Evolutionary conservation across 2,329 filamentous ascomycete genomes (phyloP), one percentile per base, ranked within the genome.

Genomic region (Pseudogymnoascus pannorum): DNA sequence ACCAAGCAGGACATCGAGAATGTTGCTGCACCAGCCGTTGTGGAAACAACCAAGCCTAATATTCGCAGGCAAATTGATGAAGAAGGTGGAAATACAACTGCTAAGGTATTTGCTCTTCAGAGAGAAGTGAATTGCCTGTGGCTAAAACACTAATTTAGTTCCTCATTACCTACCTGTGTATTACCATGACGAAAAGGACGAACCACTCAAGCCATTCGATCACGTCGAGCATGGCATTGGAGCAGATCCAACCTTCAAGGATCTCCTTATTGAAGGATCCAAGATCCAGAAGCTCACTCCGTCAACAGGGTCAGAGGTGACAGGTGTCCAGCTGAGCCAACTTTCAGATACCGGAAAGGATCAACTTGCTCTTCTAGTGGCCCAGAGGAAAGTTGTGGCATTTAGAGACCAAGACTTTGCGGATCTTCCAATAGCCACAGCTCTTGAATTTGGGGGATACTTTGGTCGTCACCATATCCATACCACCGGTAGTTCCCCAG

Each of bases 401-500:
- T 92, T 93, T 79, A 84, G 88, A 22, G 80, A 86, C 69, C 89
- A 92, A 70, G 87, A 92, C 72, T 86, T 88, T 66, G 84, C 84
- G 36, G 79, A 88, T 65, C 78, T 91, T 8, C 81, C 87, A 5
- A 91, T 92, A 68, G 72, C 82, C 26, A 80, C 89, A 7, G 89
- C 87, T 1, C 78, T 91, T 35, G 79, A 87, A 16, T 86, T 85
- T 65, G 89, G 85, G 57, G 80, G 82, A 59, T 92, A 92, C 75
- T 94, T 92, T 69, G 90, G 90, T 51, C 85, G 88, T 7, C 87
- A 89, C 67, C 90, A 94, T 75, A 89, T 93, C 62, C 90, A 93
- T 68, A 89, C 89, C 3, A 89, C 88, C 0, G 89, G 86, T 0
- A 89, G 90, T 1, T 86, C 87, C 0, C 90, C 90, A 0, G 83